These are phyloP conservation scores for Syncephalis plumigaleata DNA, from an alignment of 371 early-diverging fungal species.

Conservation along the genomic window DNA sequence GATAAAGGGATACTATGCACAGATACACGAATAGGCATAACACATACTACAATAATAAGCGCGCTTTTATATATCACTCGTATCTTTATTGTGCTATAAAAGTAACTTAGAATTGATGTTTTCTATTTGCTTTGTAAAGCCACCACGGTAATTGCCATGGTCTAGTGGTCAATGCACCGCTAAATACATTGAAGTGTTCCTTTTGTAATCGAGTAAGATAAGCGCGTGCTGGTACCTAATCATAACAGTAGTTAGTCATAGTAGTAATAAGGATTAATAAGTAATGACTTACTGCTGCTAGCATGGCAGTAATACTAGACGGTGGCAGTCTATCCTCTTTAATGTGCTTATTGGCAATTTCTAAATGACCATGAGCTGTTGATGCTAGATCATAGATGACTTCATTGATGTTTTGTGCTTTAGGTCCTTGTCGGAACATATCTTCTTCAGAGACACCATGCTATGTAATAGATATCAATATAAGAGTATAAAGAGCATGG, in stretches of 20 bases:
- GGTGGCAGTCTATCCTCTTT: conserved; percentile 17
- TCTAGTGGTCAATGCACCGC: conserved; percentile 29
- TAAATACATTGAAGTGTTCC: conserved; percentile 52
- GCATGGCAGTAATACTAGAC: conserved; percentile 39
- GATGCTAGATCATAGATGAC: conserved; percentile 67
- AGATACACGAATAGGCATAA: too few species aligned
- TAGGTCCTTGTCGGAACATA: conserved; percentile 43
- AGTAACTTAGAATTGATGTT: too few species aligned
- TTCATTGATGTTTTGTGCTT: conserved; percentile 34
- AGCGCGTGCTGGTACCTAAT: conserved; percentile 28
- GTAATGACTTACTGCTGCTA: conserved; percentile 27
- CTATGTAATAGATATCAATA: conserved; percentile 13
- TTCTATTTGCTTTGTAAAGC: too few species aligned
- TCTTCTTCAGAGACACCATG: conserved; percentile 49
- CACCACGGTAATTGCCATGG: conserved; percentile 44
- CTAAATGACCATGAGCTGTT: conserved; percentile 57
- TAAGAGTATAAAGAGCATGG: neutral
- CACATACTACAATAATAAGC: too few species aligned
- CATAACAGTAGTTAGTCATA: neutral
- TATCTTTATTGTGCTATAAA: too few species aligned
- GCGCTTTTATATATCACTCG: too few species aligned
- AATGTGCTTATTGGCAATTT: conserved; percentile 50
- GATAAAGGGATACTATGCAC: conserved; percentile 41
- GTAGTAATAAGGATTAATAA: neutral
- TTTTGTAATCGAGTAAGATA: conserved; percentile 46